Conservation (phyloP, 1,284 basidiomycete species). For the Apiotrichum porosum region DNA sequence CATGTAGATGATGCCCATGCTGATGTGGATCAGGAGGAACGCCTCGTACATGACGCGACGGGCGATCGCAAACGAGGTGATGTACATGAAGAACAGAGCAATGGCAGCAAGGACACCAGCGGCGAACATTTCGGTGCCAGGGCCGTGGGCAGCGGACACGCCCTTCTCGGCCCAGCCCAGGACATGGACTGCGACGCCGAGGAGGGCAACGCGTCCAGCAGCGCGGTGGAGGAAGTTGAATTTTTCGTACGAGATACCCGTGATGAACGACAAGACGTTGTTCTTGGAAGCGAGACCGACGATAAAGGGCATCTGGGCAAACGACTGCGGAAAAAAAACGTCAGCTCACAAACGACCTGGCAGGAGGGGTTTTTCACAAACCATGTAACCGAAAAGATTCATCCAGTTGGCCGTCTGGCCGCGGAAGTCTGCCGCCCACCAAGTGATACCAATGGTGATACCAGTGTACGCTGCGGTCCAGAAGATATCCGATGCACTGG, state of each 20-base stretch:
- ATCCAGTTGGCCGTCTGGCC: slow-evolving; percentile 7
- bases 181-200: slow-evolving; percentile 34
- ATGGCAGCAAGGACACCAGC: slow-evolving; percentile 9
- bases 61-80: slow-evolving; percentile 50
- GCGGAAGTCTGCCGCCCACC: slow-evolving; percentile 7
- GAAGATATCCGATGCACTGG: slow-evolving; percentile 10
- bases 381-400: background rate
- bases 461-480: slow-evolving; percentile 15
- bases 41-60: slow-evolving; percentile 52
- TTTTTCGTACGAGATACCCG: slow-evolving; percentile 60
- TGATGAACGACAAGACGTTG: slow-evolving; percentile 59
- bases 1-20: slow-evolving; percentile 23
- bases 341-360: background rate
- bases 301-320: slow-evolving; percentile 57
- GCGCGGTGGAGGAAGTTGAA: slow-evolving; percentile 43
- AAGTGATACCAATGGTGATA: slow-evolving; percentile 11
- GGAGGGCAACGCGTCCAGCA: slow-evolving; percentile 25
- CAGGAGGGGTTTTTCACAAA: background rate
- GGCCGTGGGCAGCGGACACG: background rate
- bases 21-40: slow-evolving; percentile 54
- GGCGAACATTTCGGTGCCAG: background rate
- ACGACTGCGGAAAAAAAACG: background rate
- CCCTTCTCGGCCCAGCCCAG: slow-evolving; percentile 17
- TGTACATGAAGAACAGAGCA: slow-evolving; percentile 49
- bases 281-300: slow-evolving; percentile 62